Conservation (phyloP, 2,329 filamentous ascomycete genomes). For the Fusarium agapanthi region DNA sequence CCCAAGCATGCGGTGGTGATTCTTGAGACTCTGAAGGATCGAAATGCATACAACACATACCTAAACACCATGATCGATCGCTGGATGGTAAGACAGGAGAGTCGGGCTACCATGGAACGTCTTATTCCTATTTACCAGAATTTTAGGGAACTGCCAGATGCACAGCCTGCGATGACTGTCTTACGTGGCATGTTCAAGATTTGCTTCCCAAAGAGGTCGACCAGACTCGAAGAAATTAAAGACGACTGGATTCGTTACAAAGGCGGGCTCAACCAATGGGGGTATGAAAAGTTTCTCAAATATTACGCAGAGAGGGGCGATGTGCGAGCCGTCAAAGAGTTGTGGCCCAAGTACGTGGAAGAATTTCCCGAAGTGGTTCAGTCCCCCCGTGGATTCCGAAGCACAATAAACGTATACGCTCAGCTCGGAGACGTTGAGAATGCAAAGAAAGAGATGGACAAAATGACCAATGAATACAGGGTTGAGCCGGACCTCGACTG, state of each 20-base stretch:
- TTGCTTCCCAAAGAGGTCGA: conserved; percentile 49
- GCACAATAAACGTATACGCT: conserved; percentile 76
- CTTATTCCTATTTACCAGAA: conserved; percentile 55
- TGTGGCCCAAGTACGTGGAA: conserved; percentile 56
- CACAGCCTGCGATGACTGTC: conserved; percentile 49
- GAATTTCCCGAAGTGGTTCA: conserved; percentile 48
- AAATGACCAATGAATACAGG: conserved; percentile 64
- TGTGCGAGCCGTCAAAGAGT: conserved; percentile 52
- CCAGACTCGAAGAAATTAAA: conserved; percentile 57
- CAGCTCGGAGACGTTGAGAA: conserved; percentile 69
- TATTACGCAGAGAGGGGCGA: conserved; percentile 61
- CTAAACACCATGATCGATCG: conserved; percentile 48
- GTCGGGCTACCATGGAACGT: conserved; percentile 43
- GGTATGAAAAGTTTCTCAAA: conserved; percentile 58
- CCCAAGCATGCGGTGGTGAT: conserved; percentile 49
- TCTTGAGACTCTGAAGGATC: conserved; percentile 52
- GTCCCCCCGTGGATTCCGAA: conserved; percentile 55
- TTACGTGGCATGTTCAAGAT: conserved; percentile 57
- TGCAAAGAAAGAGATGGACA: conserved; percentile 68
- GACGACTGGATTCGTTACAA: conserved; percentile 58
- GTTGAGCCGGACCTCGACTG: conserved; percentile 65
- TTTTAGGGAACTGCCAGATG: conserved; percentile 55
- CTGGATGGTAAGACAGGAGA: conserved; percentile 40
- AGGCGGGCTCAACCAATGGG: conserved; percentile 53
- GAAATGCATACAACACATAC: conserved; percentile 55